These are phyloP conservation scores for Malassezia restricta DNA, from an alignment of 1,284 basidiomycete genomes.

Conservation along the genomic window DNA sequence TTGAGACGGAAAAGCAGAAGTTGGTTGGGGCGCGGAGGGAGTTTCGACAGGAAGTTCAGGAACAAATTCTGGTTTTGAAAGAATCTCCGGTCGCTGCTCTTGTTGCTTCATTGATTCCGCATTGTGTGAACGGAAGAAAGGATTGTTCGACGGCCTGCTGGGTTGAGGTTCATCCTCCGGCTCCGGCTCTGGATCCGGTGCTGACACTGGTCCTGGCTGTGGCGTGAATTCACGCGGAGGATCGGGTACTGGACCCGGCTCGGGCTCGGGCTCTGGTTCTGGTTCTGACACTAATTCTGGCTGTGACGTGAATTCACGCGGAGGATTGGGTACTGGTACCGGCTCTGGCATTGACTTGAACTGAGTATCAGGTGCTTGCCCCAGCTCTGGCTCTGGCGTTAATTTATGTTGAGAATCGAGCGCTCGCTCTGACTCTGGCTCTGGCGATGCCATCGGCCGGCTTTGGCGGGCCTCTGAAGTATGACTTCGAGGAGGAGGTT, in stretches of 20 bases:
- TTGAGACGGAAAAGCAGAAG: constrained; percentile 14
- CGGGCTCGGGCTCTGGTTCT: constrained; percentile 15
- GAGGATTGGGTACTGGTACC: background rate
- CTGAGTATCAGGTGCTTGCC: constrained; percentile 12
- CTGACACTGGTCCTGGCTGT: background rate
- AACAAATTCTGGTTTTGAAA: background rate
- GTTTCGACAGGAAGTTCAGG: background rate
- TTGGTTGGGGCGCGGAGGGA: background rate
- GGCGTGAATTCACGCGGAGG: background rate
- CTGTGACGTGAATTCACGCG: constrained; percentile 4
- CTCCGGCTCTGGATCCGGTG: background rate
- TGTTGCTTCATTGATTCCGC: background rate
- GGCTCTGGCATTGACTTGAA: constrained; percentile 23
- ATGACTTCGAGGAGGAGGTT: constrained; percentile 27
- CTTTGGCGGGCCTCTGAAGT: constrained; percentile 15
- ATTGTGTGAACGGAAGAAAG: background rate
- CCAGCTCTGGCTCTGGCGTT: constrained; percentile 3
- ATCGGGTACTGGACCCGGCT: background rate
- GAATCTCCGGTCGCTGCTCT: background rate
- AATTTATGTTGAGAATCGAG: constrained; percentile 5
- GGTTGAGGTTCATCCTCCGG: background rate
- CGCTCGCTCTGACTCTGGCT: constrained; percentile 14
- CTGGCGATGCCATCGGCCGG: constrained; percentile 16
- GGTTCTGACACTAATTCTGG: constrained; percentile 12
- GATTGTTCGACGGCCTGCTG: background rate